These are phyloP conservation scores for Cruciata laevipes DNA, from an alignment of 257 asterid species.

Conservation along the genomic window DNA sequence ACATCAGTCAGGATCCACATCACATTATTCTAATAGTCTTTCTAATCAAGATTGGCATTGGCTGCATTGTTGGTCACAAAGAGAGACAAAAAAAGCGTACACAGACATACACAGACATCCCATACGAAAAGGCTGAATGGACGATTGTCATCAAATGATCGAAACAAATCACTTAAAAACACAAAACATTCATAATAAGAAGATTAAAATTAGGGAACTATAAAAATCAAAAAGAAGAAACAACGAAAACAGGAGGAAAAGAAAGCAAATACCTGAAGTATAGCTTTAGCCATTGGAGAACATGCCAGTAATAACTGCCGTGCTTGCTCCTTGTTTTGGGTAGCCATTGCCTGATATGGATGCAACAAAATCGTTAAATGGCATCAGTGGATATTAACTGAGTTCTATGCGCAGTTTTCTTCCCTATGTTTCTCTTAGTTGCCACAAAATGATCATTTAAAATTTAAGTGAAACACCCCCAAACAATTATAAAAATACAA, in stretches of 20 bases:
- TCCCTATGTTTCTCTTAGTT: not conserved
- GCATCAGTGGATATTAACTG: conserved; percentile 1
- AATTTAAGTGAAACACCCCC: not conserved
- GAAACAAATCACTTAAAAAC: not conserved
- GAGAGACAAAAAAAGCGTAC: not conserved
- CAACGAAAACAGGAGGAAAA: not conserved
- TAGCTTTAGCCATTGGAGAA: conserved; percentile 74
- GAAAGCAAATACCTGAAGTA: conserved; percentile 57
- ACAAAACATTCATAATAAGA: not conserved
- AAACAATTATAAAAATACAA: not conserved
- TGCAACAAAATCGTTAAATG: conserved; percentile 13
- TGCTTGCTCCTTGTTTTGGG: conserved; percentile 75
- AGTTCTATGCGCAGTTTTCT: not conserved
- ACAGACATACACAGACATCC: not conserved
- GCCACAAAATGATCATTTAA: not conserved
- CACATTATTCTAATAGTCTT: not conserved
- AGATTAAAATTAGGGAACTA: not conserved
- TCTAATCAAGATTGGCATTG: not conserved
- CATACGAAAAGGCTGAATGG: not conserved
- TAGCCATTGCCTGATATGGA: conserved; percentile 63
- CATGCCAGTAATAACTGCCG: conserved; percentile 55
- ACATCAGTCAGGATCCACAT: not conserved
- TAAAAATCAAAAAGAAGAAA: not conserved
- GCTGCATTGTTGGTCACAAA: not conserved
- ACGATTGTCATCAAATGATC: not conserved